A percentile compares a stretch with the other conserved stretches of the same genome.
Conservation (phyloP, 2,329 filamentous ascomycete species). For the Trichoderma sp. region DNA sequence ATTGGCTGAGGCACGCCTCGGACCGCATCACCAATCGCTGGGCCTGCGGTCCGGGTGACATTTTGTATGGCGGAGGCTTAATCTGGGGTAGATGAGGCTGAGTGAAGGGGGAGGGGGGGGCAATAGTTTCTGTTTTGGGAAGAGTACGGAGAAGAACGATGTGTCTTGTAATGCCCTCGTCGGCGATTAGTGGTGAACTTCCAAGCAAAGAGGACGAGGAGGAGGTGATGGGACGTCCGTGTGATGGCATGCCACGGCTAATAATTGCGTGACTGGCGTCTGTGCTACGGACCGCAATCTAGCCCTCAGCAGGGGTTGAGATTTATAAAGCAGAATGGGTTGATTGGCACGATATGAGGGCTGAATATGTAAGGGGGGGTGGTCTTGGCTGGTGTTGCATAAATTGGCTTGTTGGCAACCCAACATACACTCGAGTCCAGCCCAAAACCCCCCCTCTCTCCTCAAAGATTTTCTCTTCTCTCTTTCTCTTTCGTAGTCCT, state of each 20-base stretch:
- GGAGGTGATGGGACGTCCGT: background rate
- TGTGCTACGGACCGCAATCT: slow-evolving; percentile 7
- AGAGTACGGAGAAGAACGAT: background rate
- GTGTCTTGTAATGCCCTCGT: background rate
- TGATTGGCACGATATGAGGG: background rate
- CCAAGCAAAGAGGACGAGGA: background rate
- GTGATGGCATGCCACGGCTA: background rate
- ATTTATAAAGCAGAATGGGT: background rate
- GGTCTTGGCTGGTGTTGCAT: background rate
- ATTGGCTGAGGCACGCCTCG: background rate
- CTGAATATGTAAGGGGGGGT: background rate
- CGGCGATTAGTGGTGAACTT: background rate
- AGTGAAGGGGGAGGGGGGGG: background rate
- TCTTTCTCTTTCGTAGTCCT: background rate
- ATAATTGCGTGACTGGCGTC: background rate
- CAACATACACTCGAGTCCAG: background rate
- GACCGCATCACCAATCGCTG: background rate
- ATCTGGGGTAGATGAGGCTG: background rate
- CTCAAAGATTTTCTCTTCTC: background rate
- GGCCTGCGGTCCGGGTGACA: background rate
- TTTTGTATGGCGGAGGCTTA: background rate
- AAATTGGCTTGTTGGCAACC: background rate
- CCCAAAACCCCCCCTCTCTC: background rate
- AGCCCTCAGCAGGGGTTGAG: background rate
- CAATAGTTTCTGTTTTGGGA: background rate